phyloP scores from a whole-genome alignment of 108 stramenopile genomes.

The Conticribra weissflogii region DNA sequence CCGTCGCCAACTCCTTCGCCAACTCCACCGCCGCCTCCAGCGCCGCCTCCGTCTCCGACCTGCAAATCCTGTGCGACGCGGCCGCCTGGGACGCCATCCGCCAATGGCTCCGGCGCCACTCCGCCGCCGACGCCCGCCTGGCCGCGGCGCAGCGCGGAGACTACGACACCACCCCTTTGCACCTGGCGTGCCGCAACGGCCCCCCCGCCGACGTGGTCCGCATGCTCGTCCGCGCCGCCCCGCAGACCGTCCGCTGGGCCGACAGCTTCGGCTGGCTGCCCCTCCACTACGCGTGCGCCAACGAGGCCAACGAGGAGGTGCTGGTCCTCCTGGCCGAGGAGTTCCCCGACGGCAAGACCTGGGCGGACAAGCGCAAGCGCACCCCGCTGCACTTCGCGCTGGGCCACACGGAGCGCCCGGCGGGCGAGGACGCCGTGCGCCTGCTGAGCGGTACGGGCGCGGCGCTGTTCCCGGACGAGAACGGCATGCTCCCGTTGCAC shows the following conservation, averaged over 20 bases:
- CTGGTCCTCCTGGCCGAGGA: slow-evolving; percentile 52
- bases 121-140: slow-evolving; percentile 39
- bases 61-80: neutral
- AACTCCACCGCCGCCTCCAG: too few species aligned
- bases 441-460: slow-evolving; percentile 67
- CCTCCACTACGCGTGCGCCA: slow-evolving; percentile 73
- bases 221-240: slow-evolving; percentile 50
- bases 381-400: slow-evolving; percentile 55
- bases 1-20: too few species aligned
- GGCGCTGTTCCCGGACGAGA: slow-evolving; percentile 66
- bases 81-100: slow-evolving; percentile 63
- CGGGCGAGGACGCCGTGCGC: slow-evolving; percentile 47
- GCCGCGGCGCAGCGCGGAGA: slow-evolving; percentile 61
- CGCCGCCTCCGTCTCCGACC: neutral
- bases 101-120: slow-evolving; percentile 61
- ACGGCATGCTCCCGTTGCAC: slow-evolving; percentile 84
- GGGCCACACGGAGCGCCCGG: slow-evolving; percentile 60
- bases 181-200: slow-evolving; percentile 66
- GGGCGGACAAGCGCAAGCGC: slow-evolving; percentile 26
- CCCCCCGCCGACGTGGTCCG: slow-evolving; percentile 69
- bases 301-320: slow-evolving; percentile 57
- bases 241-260: slow-evolving; percentile 61
- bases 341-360: slow-evolving; percentile 48
- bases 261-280: slow-evolving; percentile 81
- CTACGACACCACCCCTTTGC: slow-evolving; percentile 68